These are phyloP conservation scores for Naganishia vaughanmartiniae DNA, from an alignment of 768 basidiomycete genomes.

Conservation along the genomic window DNA sequence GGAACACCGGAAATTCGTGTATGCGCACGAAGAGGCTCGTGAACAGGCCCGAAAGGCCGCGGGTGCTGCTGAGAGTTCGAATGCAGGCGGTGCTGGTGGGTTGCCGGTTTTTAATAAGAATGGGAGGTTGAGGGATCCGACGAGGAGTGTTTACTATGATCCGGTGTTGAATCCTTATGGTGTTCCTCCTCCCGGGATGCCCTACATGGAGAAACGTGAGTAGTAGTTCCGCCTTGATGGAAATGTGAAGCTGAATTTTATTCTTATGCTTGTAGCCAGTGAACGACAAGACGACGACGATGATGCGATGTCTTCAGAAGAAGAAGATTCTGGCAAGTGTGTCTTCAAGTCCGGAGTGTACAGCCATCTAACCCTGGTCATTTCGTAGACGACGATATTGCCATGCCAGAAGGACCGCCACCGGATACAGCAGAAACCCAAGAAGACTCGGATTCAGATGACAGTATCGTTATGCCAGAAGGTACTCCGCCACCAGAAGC, in stretches of 20 bases:
- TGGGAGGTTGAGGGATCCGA: constrained; percentile 84
- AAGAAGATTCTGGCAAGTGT: constrained; percentile 15
- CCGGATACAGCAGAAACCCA: constrained; percentile 46
- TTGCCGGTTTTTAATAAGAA: constrained; percentile 72
- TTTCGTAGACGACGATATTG: constrained; percentile 31
- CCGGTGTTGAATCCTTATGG: constrained; percentile 89
- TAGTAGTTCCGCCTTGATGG: constrained; percentile 27
- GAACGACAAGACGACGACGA: constrained; percentile 57
- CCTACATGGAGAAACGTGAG: constrained; percentile 83
- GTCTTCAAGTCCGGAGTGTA: neutral
- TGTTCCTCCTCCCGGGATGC: constrained; percentile 93
- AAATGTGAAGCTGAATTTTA: neutral
- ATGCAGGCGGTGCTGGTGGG: constrained; percentile 58
- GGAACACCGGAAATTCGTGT: constrained; percentile 82
- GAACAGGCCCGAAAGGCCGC: constrained; percentile 53
- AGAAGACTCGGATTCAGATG: constrained; percentile 62
- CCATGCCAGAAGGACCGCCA: constrained; percentile 34
- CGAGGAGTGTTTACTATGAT: constrained; percentile 87
- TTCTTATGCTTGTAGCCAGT: neutral
- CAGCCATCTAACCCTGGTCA: neutral
- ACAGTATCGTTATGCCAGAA: constrained; percentile 85
- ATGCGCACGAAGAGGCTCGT: constrained; percentile 61
- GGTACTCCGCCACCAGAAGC: constrained; percentile 62
- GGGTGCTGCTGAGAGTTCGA: constrained; percentile 54
- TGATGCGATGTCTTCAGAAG: constrained; percentile 33